phyloP scores from a whole-genome alignment of 805 yeast species.

The Groenewaldozyma salmanticensis region DNA sequence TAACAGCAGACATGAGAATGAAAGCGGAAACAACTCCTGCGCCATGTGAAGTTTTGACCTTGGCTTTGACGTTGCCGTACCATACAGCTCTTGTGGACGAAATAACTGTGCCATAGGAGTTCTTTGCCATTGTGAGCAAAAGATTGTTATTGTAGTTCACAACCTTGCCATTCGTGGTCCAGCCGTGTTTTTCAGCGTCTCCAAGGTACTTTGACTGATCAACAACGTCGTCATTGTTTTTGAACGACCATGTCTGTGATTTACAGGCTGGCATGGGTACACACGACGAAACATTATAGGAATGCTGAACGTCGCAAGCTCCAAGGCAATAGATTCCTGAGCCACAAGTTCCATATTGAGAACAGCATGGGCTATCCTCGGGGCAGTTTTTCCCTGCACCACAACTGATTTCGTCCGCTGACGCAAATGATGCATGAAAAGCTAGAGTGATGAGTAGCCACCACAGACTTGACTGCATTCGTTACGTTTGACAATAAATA shows the following conservation, averaged over 20 bases:
- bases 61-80: conserved; percentile 75
- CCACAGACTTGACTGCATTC: background rate
- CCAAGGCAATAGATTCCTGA: conserved; percentile 71
- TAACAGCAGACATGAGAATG: conserved; percentile 70
- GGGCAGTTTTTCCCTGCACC: conserved; percentile 56
- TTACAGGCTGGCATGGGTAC: conserved; percentile 78
- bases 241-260: conserved; percentile 25
- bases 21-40: conserved; percentile 79
- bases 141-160: conserved; percentile 44
- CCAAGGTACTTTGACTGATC: conserved; percentile 48
- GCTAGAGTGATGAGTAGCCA: conserved; percentile 2
- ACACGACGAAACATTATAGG: conserved; percentile 59
- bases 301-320: conserved; percentile 74
- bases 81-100: conserved; percentile 73
- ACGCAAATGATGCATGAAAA: conserved; percentile 20
- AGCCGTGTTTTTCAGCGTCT: conserved; percentile 53
- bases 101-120: conserved; percentile 66
- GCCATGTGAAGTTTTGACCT: conserved; percentile 61
- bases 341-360: conserved; percentile 73
- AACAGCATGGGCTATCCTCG: conserved; percentile 73
- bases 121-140: conserved; percentile 69
- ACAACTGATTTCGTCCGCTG: conserved; percentile 33
- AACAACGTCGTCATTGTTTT: conserved; percentile 26
- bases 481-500: too few relatives aligned
- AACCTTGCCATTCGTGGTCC: conserved; percentile 51